Evolutionary conservation across 2,329 filamentous ascomycete species (phyloP), one percentile per base, ranked within the genome.

Genomic region (Ceratocystis harringtonii): DNA sequence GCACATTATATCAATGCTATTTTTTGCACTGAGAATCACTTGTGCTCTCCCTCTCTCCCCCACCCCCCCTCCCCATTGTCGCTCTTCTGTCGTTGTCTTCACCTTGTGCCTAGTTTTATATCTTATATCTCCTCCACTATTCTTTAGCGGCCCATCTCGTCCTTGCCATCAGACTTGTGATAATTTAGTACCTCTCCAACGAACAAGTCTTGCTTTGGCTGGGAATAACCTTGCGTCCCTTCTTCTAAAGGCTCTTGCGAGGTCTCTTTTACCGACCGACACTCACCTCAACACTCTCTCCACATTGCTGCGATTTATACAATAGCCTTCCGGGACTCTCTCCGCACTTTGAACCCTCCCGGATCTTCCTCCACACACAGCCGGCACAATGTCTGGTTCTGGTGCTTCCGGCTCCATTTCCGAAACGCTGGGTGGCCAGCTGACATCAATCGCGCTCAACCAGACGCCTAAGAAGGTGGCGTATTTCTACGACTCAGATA

Each of bases 401-500:
- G 66, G 48, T 41, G 63, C 52, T 61, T 22, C 58, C 17, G 66
- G 60, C 30, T 67, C 66, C 57, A 67, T 67, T 28, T 62, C 63
- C 30, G 66, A 63, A n/a, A 52, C 63, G 6, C 60, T 67, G 22
- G 63, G 60, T 60, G 66, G 66, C 43, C 66, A 67, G 50, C 19
- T 78, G 68, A 75, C 79, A 69, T 77, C 78, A 60, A 74, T 76
- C 52, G 79, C 79, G 65, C 76, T 82, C 68, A 76, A 77, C 66
- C 71, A 75, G 62, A 76, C 78, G 30, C 76, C 79, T 64, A 95
- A 94, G 78, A 90, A 92, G 73, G 90, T 97, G 67, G 92, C 92
- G 65, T 97, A 97, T 78, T 97, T 97, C 76, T 97, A 97, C 81
- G 92, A 97, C 74, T 95, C 90, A 2, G 92, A 97, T 77, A 94